phyloP scores from a whole-genome alignment of 202 grass and related monocot genomes.

The Tripidium arundinaceum region DNA sequence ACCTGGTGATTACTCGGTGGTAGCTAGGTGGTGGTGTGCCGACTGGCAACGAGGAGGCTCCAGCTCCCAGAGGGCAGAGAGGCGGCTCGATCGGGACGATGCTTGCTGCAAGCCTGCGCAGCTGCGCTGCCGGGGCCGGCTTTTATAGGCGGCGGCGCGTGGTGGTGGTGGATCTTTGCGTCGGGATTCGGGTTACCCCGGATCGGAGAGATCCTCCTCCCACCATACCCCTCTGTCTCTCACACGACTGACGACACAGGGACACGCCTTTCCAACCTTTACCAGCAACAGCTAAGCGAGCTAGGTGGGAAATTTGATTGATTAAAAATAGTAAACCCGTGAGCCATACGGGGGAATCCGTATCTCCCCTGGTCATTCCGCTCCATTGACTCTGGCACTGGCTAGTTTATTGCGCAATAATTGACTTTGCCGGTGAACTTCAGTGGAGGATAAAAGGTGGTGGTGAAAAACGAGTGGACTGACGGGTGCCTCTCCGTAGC shows the following conservation, averaged over 20 bases:
- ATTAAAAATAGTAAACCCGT: not conserved
- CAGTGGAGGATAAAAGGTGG: slow-evolving; percentile 7
- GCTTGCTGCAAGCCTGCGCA: not conserved
- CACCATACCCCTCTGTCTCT: not conserved
- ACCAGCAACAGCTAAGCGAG: not conserved
- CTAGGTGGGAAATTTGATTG: not conserved
- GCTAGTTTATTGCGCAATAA: not conserved
- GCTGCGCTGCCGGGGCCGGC: not conserved
- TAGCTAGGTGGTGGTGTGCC: too few relatives aligned
- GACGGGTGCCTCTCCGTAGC: not conserved
- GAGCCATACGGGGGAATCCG: slow-evolving; percentile 30
- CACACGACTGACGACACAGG: too few relatives aligned
- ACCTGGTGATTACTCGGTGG: not conserved
- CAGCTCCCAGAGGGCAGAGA: too few relatives aligned
- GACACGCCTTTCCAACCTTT: not conserved
- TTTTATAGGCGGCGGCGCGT: slow-evolving; percentile 34
- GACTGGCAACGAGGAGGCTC: too few relatives aligned
- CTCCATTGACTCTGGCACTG: slow-evolving; percentile 17
- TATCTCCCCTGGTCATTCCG: not conserved
- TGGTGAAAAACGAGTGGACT: not conserved
- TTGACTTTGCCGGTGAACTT: not conserved
- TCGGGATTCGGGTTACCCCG: slow-evolving; percentile 28
- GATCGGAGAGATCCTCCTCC: slow-evolving; percentile 6
- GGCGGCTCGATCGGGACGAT: not conserved
- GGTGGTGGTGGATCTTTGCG: slow-evolving; percentile 23